Base-by-base conservation (phyloP, 169 alveolate genomes). In the Plasmodium reichenowi region DNA sequence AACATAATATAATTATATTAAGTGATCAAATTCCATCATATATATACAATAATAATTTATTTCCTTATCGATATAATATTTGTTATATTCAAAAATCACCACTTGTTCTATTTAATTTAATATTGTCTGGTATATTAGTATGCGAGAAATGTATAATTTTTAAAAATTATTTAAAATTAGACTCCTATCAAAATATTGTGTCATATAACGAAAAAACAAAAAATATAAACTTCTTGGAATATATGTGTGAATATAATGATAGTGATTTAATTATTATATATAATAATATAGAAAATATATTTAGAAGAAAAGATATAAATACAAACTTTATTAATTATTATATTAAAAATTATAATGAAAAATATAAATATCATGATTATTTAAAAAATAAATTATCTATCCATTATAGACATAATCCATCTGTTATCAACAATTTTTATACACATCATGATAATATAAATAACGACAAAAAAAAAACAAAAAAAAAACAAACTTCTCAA, bases 81-180 rank as follows among this genome's bases (percentile, higher is more conserved):
- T 86, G 92, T 45, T 86, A 86, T 73, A 86, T 86, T 29, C 92
- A 86, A 22, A 86, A 86, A 74, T 86, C 88, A 3, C 92, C 92
- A 7, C 45, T 86, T 9, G 17, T 54, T 24, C 5, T 71, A 22
- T 72, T 71, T 52, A 86, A 86, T 26, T 38, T 86, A 70, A 60
- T 86, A 12, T 45, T 60, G 13, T 58, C 92, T 48, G 92, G 92
- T 13, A 86, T 86, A 12, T 54, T 86, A 56, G 60, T 15, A 26
- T 86, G 92, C 20, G 63, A 71, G 29, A 70, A 86, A 50, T 86
- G 92, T 66, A 63, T 86, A 6, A 86, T 86, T 20, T 86, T 86
- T 71, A 86, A 86, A 62, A 86, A 72, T 60, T 86, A 86, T 62
- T 63, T 86, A 86, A 86, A 86, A 43, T 71, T 86, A 38, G 62